A percentile compares a stretch with the other conserved stretches of the same genome.
Conservation (phyloP, 2,329 filamentous ascomycete species). For the Dactylellina parvicollis region DNA sequence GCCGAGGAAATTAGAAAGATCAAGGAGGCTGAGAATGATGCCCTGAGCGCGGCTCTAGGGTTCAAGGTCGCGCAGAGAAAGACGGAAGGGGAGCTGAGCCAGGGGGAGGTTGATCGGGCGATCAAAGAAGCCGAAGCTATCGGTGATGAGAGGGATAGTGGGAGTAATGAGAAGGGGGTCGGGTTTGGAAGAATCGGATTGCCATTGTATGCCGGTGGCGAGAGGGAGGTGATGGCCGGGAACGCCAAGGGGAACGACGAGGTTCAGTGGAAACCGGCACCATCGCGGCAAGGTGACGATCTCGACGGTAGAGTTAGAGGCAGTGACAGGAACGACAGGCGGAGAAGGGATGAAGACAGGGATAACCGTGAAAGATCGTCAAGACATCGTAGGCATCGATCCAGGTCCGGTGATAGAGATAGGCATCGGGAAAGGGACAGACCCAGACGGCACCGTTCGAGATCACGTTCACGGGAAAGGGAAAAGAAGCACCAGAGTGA, state of each 20-base stretch:
- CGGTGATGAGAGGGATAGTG: conserved; percentile 53
- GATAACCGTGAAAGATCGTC: conserved; percentile 56
- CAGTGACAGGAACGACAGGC: conserved; percentile 59
- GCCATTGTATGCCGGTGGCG: conserved; percentile 60
- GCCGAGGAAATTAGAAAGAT: conserved; percentile 56
- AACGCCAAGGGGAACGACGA: conserved; percentile 58
- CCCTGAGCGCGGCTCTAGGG: conserved; percentile 82
- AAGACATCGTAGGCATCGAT: conserved; percentile 58
- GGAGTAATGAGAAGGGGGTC: conserved; percentile 59
- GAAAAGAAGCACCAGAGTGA: conserved; percentile 31
- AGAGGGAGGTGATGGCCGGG: conserved; percentile 57
- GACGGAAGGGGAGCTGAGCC: conserved; percentile 66
- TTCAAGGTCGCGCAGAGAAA: conserved; percentile 73
- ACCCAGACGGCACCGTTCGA: conserved; percentile 57
- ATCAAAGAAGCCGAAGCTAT: conserved; percentile 64
- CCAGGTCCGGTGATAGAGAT: conserved; percentile 56
- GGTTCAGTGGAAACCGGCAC: conserved; percentile 56
- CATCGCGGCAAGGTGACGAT: conserved; percentile 55
- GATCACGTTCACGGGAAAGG: conserved; percentile 35
- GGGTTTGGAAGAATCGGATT: conserved; percentile 58
- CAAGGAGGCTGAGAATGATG: conserved; percentile 86
- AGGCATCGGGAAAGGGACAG: conserved; percentile 53
- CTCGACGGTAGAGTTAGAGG: conserved; percentile 58
- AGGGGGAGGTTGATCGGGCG: conserved; percentile 69
- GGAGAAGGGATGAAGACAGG: conserved; percentile 60